Conservation (phyloP, 345 rosid genomes). For the Noccaea caerulescens region DNA sequence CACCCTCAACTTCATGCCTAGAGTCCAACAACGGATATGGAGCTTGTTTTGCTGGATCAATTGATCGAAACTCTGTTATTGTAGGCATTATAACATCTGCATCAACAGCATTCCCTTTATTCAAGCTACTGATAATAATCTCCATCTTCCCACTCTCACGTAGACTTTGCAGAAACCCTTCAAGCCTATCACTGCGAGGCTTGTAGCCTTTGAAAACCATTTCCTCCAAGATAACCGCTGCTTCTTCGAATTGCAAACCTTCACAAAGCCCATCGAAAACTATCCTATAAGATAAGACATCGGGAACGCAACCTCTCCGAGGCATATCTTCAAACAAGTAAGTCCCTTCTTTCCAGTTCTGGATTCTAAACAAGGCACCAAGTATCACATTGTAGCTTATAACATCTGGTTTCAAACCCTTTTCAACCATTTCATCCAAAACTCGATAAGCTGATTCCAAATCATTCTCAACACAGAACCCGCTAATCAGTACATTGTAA, state of each 20-base stretch:
- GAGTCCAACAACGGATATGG: too few relatives aligned
- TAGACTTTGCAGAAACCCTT: conserved; percentile 50
- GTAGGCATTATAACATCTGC: conserved; percentile 43
- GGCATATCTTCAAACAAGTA: conserved; percentile 89
- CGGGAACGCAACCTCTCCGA: conserved; percentile 67
- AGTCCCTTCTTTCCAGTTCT: conserved; percentile 60
- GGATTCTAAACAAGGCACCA: conserved; percentile 56
- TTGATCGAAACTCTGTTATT: not conserved
- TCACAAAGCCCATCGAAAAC: conserved; percentile 70
- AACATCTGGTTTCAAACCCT: conserved; percentile 67
- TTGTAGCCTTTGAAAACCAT: conserved; percentile 77
- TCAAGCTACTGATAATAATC: conserved; percentile 51
- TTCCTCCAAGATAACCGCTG: conserved; percentile 68
- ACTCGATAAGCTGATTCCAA: conserved; percentile 55
- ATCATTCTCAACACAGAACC: conserved; percentile 59
- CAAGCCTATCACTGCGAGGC: conserved; percentile 52
- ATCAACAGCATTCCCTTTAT: conserved; percentile 48
- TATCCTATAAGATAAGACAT: conserved; percentile 73
- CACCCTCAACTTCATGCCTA: too few relatives aligned
- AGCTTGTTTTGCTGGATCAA: too few relatives aligned
- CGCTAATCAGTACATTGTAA: conserved; percentile 66
- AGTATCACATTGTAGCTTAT: conserved; percentile 70
- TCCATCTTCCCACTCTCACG: conserved; percentile 48
- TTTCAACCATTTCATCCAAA: conserved; percentile 60
- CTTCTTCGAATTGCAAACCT: conserved; percentile 57